These are phyloP conservation scores for Phytopythium helicoides DNA, from an alignment of 352 stramenopile genomes.

Conservation along the genomic window DNA sequence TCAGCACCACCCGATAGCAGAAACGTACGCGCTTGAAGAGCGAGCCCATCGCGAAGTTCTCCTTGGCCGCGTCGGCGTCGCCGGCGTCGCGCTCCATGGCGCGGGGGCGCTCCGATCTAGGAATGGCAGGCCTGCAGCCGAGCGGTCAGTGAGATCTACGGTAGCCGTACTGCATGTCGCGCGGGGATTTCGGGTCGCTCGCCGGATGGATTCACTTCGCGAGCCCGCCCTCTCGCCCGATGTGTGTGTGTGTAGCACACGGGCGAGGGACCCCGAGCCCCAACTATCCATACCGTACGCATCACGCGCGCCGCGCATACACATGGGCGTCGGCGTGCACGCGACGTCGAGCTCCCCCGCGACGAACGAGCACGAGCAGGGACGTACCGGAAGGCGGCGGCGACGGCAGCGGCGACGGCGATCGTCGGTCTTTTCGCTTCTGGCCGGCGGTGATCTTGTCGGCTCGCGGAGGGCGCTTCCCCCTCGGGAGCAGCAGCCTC, in stretches of 20 bases:
- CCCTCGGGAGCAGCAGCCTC: too few species aligned
- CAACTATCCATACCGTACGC: too few species aligned
- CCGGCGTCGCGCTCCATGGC: background rate
- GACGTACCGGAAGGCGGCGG: too few species aligned
- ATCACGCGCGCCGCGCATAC: too few species aligned
- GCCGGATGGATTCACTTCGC: slow-evolving; percentile 8
- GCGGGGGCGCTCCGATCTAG: background rate
- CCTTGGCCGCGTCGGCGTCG: slow-evolving; percentile 9
- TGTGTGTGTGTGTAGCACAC: background rate
- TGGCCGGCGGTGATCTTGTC: slow-evolving; percentile 7
- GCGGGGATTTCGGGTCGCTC: slow-evolving; percentile 3
- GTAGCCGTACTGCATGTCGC: slow-evolving; percentile 1
- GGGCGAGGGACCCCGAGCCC: background rate
- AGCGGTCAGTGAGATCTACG: slow-evolving; percentile 1
- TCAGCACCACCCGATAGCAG: background rate
- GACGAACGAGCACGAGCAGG: too few species aligned
- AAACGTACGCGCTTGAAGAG: slow-evolving; percentile 31
- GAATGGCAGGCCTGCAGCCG: slow-evolving; percentile 1
- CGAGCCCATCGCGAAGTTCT: slow-evolving; percentile 22
- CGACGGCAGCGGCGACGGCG: background rate
- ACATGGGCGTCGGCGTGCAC: too few species aligned
- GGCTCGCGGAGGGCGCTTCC: background rate
- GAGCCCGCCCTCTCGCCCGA: slow-evolving; percentile 1
- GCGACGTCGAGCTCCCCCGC: too few species aligned
- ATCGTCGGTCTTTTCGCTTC: slow-evolving; percentile 2